Evolutionary conservation across 176 grass and related monocot genomes (phyloP).

Genomic region (Pontederia paniculata): DNA sequence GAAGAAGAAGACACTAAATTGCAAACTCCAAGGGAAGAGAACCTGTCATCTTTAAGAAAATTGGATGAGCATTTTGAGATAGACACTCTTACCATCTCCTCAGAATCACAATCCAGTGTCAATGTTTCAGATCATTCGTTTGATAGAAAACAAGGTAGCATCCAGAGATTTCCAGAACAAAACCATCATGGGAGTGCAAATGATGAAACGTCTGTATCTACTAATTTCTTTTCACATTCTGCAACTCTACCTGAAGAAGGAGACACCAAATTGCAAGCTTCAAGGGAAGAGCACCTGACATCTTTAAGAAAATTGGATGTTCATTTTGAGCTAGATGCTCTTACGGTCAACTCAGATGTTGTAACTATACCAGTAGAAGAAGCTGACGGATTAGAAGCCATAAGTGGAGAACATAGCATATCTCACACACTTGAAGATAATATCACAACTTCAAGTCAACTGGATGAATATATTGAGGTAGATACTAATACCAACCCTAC

Average conservation of each 20-base stretch:
- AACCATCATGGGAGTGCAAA: background rate
- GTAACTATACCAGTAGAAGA: background rate
- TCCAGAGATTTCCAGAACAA: background rate
- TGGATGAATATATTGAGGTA: background rate
- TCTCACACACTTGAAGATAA: too few species aligned
- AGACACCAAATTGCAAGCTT: background rate
- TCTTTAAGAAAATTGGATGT: background rate
- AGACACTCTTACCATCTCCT: background rate
- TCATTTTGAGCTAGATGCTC: background rate
- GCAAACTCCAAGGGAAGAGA: background rate
- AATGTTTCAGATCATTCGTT: background rate
- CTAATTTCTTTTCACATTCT: background rate
- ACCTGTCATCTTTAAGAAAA: background rate
- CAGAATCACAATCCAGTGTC: too few species aligned
- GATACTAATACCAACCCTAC: background rate
- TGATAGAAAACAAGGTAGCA: background rate
- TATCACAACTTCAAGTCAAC: background rate
- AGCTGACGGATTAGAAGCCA: background rate
- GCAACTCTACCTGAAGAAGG: slow-evolving; percentile 4
- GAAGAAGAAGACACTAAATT: background rate
- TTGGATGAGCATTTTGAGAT: background rate
- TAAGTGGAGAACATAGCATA: too few species aligned
- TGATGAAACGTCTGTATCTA: background rate
- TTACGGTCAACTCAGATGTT: background rate
- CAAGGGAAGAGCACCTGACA: background rate